Percentiles rank a stretch among this genome's conserved stretches.
These are phyloP conservation scores for Colletotrichum destructivum DNA, from an alignment of 2,329 filamentous ascomycete genomes.

Conservation along the genomic window DNA sequence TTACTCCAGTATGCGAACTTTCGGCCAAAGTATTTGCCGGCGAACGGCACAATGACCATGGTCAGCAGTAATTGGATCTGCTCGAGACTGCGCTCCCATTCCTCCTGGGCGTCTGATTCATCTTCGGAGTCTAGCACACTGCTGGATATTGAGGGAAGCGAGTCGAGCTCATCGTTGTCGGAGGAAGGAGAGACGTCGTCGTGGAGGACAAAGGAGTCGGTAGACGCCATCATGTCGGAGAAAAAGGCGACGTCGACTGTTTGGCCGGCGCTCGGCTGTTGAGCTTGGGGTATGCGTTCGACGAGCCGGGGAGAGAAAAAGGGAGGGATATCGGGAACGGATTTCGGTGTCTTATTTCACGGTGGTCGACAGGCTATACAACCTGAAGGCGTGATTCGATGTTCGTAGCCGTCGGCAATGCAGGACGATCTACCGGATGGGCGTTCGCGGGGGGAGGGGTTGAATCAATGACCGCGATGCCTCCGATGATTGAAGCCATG, in stretches of 20 bases:
- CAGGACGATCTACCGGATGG: slow-evolving; percentile 19
- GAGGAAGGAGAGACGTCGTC: slow-evolving; percentile 60
- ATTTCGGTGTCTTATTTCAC: slow-evolving; percentile 12
- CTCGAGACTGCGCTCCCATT: slow-evolving; percentile 95
- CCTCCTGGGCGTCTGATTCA: slow-evolving; percentile 88
- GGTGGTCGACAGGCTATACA: not conserved
- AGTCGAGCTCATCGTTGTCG: slow-evolving; percentile 73
- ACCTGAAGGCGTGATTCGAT: slow-evolving; percentile 1
- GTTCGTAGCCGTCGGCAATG: not conserved
- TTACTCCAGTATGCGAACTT: slow-evolving; percentile 97
- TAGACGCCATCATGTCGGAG: slow-evolving; percentile 52
- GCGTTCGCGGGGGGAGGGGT: slow-evolving; percentile 10
- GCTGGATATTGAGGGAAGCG: slow-evolving; percentile 73
- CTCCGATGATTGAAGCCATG: slow-evolving; percentile 30
- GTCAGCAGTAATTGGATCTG: slow-evolving; percentile 93
- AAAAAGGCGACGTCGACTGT: slow-evolving; percentile 43
- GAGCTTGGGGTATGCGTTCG: slow-evolving; percentile 1
- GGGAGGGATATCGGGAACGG: not conserved
- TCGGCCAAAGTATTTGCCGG: slow-evolving; percentile 94
- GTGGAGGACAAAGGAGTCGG: slow-evolving; percentile 68
- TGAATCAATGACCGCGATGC: slow-evolving; percentile 26
- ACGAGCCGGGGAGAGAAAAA: slow-evolving; percentile 5
- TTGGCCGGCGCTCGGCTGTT: slow-evolving; percentile 33
- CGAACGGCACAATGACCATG: slow-evolving; percentile 94
- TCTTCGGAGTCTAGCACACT: slow-evolving; percentile 66